Percentiles rank a stretch among this genome's conserved stretches.
These are phyloP conservation scores for Ophiostoma tasmaniense DNA, from an alignment of 2,329 filamentous ascomycete genomes.

Conservation along the genomic window DNA sequence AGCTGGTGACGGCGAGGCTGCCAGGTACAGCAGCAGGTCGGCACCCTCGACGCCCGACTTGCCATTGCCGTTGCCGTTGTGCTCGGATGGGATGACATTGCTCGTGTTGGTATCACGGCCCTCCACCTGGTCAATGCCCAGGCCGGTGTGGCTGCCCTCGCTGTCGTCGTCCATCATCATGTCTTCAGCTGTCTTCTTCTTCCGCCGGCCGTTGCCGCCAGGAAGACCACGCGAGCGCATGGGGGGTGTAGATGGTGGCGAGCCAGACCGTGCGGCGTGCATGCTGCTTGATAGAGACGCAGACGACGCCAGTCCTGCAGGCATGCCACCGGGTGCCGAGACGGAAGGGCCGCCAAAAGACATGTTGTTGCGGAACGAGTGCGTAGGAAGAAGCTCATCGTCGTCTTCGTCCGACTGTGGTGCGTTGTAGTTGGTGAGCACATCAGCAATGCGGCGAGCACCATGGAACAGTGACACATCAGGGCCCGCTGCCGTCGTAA, in stretches of 20 bases:
- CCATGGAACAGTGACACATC: slow-evolving; percentile 73
- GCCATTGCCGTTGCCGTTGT: slow-evolving; percentile 12
- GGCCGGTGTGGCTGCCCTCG: slow-evolving; percentile 10
- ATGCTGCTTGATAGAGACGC: slow-evolving; percentile 26
- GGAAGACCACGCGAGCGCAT: slow-evolving; percentile 46
- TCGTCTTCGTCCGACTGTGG: slow-evolving; percentile 71
- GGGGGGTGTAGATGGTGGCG: slow-evolving; percentile 77
- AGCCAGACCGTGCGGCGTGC: slow-evolving; percentile 48
- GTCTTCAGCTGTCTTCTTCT: slow-evolving; percentile 34
- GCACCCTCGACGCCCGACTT: slow-evolving; percentile 66
- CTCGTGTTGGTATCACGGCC: slow-evolving; percentile 33
- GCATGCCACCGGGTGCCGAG: background rate
- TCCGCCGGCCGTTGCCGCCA: slow-evolving; percentile 32
- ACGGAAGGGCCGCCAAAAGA: slow-evolving; percentile 8
- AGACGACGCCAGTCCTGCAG: slow-evolving; percentile 1
- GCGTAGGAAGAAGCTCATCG: slow-evolving; percentile 67
- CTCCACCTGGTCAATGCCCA: slow-evolving; percentile 21
- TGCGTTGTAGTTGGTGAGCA: slow-evolving; percentile 53
- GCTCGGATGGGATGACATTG: background rate
- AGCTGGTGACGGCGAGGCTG: slow-evolving; percentile 82
- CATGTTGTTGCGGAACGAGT: slow-evolving; percentile 55
- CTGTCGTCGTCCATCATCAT: slow-evolving; percentile 26
- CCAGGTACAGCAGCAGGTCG: slow-evolving; percentile 73
- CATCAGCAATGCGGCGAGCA: slow-evolving; percentile 57
- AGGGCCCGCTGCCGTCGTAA: slow-evolving; percentile 61